These are phyloP conservation scores for Gautieria morchelliformis DNA, from an alignment of 768 basidiomycete genomes.

Conservation along the genomic window DNA sequence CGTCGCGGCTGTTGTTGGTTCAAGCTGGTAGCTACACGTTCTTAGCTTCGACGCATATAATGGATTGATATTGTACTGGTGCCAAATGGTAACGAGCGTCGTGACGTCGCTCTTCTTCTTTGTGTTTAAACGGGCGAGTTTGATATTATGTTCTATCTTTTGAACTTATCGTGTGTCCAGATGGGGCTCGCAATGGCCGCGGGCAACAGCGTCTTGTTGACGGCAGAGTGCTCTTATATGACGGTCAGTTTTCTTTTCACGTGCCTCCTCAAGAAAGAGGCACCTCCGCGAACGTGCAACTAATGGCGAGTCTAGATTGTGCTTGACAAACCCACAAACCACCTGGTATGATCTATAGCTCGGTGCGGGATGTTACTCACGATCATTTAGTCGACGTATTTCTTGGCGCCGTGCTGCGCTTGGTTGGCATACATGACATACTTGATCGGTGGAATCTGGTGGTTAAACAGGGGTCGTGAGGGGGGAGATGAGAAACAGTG, in stretches of 20 bases:
- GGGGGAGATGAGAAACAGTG: neutral
- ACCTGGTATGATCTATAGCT: neutral
- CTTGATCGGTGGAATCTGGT: conserved; percentile 58
- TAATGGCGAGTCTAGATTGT: neutral
- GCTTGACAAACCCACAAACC: conserved; percentile 1
- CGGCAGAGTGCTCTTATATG: conserved; percentile 47
- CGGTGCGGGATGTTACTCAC: neutral
- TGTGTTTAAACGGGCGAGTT: conserved; percentile 32
- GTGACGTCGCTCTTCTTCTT: conserved; percentile 55
- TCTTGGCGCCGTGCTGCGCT: conserved; percentile 54
- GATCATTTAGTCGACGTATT: conserved; percentile 34
- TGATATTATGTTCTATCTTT: neutral
- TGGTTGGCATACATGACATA: conserved; percentile 62
- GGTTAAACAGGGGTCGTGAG: conserved; percentile 30
- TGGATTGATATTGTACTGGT: conserved; percentile 50
- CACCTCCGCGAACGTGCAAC: neutral
- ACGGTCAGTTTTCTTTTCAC: conserved; percentile 30
- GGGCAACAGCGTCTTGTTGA: conserved; percentile 42
- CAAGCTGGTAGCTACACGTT: neutral
- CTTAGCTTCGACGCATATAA: conserved; percentile 32
- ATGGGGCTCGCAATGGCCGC: conserved; percentile 36
- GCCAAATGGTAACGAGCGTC: conserved; percentile 48
- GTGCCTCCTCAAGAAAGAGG: too few species aligned
- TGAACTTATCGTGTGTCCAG: conserved; percentile 20
- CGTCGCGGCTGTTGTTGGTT: conserved; percentile 3